These are phyloP conservation scores for Phaeosphaeriaceae sp. DNA, from an alignment of 2,329 filamentous ascomycete species.

Conservation along the genomic window DNA sequence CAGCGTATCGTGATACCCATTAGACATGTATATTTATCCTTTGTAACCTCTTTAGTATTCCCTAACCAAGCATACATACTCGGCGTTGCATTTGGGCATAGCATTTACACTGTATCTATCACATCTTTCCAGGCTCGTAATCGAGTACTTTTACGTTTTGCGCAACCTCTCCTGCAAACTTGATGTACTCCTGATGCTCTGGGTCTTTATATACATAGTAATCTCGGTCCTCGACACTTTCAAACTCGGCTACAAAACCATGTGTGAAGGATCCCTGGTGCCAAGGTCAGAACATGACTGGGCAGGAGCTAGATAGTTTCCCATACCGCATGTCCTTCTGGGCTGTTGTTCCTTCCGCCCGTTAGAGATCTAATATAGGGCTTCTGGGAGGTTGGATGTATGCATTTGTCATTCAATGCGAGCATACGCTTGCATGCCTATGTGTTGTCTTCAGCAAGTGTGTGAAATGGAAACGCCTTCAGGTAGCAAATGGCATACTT, in stretches of 20 bases:
- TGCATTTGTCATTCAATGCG: constrained; percentile 62
- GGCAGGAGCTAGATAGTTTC: no score
- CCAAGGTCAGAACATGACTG: no score
- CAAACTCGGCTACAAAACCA: constrained; percentile 72
- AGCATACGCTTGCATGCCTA: constrained; percentile 65
- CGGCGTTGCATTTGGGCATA: constrained; percentile 28
- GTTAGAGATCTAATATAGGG: constrained; percentile 66
- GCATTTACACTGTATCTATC: constrained; percentile 16
- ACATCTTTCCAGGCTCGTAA: constrained; percentile 62
- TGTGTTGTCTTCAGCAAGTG: constrained; percentile 9
- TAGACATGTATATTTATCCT: constrained; percentile 16
- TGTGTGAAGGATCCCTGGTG: constrained; percentile 67
- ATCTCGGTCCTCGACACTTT: constrained; percentile 66
- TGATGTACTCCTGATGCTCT: constrained; percentile 66
- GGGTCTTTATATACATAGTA: constrained; percentile 73
- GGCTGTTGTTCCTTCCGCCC: constrained; percentile 68
- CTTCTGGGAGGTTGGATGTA: constrained; percentile 64
- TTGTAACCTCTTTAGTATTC: constrained; percentile 36
- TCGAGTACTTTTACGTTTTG: constrained; percentile 66
- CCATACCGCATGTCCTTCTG: constrained; percentile 65
- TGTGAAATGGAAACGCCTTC: constrained; percentile 3
- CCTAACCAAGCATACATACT: constrained; percentile 33
- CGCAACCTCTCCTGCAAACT: constrained; percentile 56
- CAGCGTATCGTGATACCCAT: constrained; percentile 58
- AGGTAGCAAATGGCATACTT: constrained; percentile 50